Percentiles rank a stretch among this genome's conserved stretches.
phyloP scores from a whole-genome alignment of 768 basidiomycete species.

The Inosperma sp. region DNA sequence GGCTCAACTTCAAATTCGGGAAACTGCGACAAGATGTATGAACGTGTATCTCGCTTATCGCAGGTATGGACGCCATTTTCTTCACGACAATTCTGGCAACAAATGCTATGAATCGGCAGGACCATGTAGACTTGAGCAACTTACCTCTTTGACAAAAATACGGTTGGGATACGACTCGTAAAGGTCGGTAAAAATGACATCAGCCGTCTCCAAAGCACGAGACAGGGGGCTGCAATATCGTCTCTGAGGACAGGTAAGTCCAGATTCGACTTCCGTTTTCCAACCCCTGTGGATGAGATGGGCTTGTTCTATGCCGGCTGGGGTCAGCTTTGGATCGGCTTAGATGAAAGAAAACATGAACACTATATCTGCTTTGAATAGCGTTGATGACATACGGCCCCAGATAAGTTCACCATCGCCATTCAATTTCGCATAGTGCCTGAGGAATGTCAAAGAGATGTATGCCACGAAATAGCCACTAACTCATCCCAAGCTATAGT shows the following conservation, averaged over 20 bases:
- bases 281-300: constrained; percentile 40
- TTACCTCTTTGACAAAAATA: constrained; percentile 54
- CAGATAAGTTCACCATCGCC: constrained; percentile 64
- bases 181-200: constrained; percentile 46
- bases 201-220: constrained; percentile 54
- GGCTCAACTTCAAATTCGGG: constrained; percentile 52
- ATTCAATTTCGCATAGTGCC: constrained; percentile 58
- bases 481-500: constrained; percentile 58
- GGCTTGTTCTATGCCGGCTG: constrained; percentile 55
- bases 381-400: constrained; percentile 54
- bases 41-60: constrained; percentile 52
- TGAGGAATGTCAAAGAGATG: constrained; percentile 18
- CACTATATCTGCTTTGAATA: neutral
- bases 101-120: neutral
- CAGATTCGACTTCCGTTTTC: constrained; percentile 40
- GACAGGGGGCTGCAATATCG: constrained; percentile 62
- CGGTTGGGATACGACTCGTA: constrained; percentile 25
- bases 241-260: constrained; percentile 49
- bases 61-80: constrained; percentile 66
- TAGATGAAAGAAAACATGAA: neutral
- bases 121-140: neutral
- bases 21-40: constrained; percentile 46
- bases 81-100: constrained; percentile 60
- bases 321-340: constrained; percentile 68
- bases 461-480: constrained; percentile 16